These are phyloP conservation scores for Talaromyces wortmannii DNA, from an alignment of 495 filamentous ascomycete genomes.

Conservation along the genomic window DNA sequence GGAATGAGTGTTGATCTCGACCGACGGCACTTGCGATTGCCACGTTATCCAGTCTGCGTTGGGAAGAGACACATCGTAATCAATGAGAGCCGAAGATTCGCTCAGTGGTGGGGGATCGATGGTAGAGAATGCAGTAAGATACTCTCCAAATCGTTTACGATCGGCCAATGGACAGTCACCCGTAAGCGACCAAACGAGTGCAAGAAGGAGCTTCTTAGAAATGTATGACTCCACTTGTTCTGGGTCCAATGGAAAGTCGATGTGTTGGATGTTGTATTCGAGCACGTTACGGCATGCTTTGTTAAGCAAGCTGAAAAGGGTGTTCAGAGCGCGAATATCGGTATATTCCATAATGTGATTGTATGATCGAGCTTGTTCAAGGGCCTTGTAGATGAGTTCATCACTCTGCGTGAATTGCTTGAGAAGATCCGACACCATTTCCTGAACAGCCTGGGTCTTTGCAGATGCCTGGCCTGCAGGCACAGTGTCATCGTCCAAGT, in stretches of 20 bases:
- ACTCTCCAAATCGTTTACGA: constrained; percentile 82
- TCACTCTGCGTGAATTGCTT: constrained; percentile 68
- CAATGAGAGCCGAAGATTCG: constrained; percentile 78
- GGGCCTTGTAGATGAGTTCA: constrained; percentile 67
- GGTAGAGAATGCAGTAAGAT: constrained; percentile 68
- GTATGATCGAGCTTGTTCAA: constrained; percentile 67
- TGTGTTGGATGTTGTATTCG: constrained; percentile 90
- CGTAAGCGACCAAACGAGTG: constrained; percentile 88
- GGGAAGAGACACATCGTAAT: constrained; percentile 85
- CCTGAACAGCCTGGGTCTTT: constrained; percentile 68
- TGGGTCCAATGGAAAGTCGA: constrained; percentile 85
- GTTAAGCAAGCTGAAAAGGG: constrained; percentile 90
- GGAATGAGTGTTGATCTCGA: constrained; percentile 97
- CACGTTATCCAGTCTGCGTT: constrained; percentile 83
- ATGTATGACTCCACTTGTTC: constrained; percentile 85
- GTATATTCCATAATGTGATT: constrained; percentile 99
- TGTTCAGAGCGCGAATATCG: constrained; percentile 79
- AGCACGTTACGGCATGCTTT: constrained; percentile 86
- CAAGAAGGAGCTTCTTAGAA: constrained; percentile 86
- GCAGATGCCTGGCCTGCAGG: constrained; percentile 73
- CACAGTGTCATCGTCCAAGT: constrained; percentile 84
- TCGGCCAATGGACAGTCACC: constrained; percentile 89
- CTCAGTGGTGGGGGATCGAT: constrained; percentile 73
- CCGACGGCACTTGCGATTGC: constrained; percentile 87
- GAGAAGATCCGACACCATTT: constrained; percentile 68